These are phyloP conservation scores for Paradendryphiella salina DNA, from an alignment of 2,329 filamentous ascomycete genomes.

Conservation along the genomic window DNA sequence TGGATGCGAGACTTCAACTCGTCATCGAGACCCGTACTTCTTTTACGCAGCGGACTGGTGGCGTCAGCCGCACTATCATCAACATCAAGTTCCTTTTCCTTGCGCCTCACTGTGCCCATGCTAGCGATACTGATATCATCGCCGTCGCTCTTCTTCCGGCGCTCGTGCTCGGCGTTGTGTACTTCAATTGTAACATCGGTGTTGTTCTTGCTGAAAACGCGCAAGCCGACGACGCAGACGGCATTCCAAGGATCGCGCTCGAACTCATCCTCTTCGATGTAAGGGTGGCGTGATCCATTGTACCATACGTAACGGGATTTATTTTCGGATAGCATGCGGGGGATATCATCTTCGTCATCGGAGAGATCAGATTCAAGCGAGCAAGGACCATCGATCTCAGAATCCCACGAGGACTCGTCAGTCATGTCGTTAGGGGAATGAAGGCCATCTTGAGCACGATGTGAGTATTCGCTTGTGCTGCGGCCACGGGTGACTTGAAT, in stretches of 20 bases:
- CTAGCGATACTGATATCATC: slow-evolving; percentile 35
- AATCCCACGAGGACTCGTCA: slow-evolving; percentile 49
- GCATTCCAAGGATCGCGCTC: slow-evolving; percentile 63
- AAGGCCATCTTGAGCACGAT: slow-evolving; percentile 37
- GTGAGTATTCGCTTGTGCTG: slow-evolving; percentile 35
- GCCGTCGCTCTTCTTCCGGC: slow-evolving; percentile 26
- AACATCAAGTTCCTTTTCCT: slow-evolving; percentile 46
- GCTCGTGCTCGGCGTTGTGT: slow-evolving; percentile 45
- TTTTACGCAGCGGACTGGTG: slow-evolving; percentile 42
- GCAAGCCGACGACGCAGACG: slow-evolving; percentile 61
- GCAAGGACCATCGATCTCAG: slow-evolving; percentile 46
- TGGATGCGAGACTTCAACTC: slow-evolving; percentile 25
- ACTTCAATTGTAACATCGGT: slow-evolving; percentile 57
- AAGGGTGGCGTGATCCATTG: slow-evolving; percentile 26
- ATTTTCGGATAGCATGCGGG: slow-evolving; percentile 15
- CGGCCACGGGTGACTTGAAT: slow-evolving; percentile 41
- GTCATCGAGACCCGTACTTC: slow-evolving; percentile 34
- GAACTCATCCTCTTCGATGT: slow-evolving; percentile 49
- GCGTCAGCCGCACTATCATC: slow-evolving; percentile 49
- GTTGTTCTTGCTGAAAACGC: slow-evolving; percentile 60
- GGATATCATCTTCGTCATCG: slow-evolving; percentile 21
- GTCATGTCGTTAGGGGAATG: slow-evolving; percentile 39
- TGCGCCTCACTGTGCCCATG: slow-evolving; percentile 25
- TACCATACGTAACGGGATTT: slow-evolving; percentile 28
- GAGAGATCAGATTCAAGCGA: slow-evolving; percentile 32